Evolutionary conservation across 139 green algal genomes (phyloP), one percentile per base, ranked within the genome.

Genomic region (Tetradesmus lagerheimii): DNA sequence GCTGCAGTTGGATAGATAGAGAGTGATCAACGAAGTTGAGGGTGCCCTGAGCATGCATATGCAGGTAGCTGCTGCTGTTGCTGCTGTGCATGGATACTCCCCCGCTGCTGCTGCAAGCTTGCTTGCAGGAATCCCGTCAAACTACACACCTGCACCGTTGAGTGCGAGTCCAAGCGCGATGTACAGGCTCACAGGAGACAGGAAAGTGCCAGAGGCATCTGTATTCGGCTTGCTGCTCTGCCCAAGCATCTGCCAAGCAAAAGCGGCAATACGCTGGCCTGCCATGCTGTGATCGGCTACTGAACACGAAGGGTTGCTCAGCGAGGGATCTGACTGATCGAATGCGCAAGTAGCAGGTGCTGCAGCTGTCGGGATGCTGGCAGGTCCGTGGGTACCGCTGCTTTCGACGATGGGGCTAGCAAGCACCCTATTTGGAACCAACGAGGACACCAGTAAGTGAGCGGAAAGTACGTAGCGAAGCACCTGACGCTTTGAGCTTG

Each of bases 161-260:
- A 88, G 35, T 18, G 83, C 62, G 2, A 88, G 83, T 31, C 25
- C 83, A 4, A 88, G 43, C 0, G 83, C 83, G 15, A 88, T 41
- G 41, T 88, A 88, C 25, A 88, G 45, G 64, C 83, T 88, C 20
- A 64, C 34, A 34, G 83, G 83, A 27, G 83, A 88, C 35, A 64
- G 12, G 37, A 80, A 80, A 34, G 35, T 31, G 5, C 83, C 83
- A 43, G 82, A 25, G 39, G 25, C 82, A 23, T 37, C 41, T 62
- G 47, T 18, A 31, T 75, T 35, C 5, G 31, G 71, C 82, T 35
- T 53, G 31, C 53, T 53, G 18, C 16, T 78, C 45, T 71, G 45
- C 12, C 5, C 80, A 9, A 45, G 82, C 50, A 87, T 29, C 57
- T 87, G 82, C 82, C 53, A 87, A 31, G 82, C 82, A 34, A 87